Conservation (phyloP, 1,284 basidiomycete genomes). For the Laetiporus sulphureus region DNA sequence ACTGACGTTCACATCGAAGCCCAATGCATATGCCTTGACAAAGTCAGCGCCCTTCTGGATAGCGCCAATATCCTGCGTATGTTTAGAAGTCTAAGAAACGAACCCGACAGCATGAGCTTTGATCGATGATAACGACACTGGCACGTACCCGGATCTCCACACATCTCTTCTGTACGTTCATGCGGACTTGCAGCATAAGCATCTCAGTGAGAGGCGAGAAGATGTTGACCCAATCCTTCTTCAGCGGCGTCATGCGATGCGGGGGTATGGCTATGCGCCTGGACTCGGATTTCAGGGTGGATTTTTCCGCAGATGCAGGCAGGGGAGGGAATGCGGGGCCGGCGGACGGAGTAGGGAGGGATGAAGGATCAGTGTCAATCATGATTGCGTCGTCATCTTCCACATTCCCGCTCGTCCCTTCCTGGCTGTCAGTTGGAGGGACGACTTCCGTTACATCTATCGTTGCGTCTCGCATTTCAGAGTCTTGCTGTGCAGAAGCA, state of each 20-base stretch:
- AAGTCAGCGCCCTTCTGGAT: slow-evolving; percentile 99
- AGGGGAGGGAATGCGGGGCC: slow-evolving; percentile 65
- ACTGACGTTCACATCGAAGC: slow-evolving; percentile 88
- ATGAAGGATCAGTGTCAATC: slow-evolving; percentile 47
- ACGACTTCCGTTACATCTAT: slow-evolving; percentile 1
- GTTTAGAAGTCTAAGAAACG: slow-evolving; percentile 92
- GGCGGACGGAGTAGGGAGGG: slow-evolving; percentile 32
- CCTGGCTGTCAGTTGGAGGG: neutral
- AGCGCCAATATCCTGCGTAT: slow-evolving; percentile 87
- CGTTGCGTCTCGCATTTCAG: slow-evolving; percentile 13
- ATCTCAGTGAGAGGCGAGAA: slow-evolving; percentile 97
- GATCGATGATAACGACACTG: no score
- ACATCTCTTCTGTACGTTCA: slow-evolving; percentile 86
- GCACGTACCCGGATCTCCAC: slow-evolving; percentile 84
- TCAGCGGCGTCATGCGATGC: slow-evolving; percentile 95
- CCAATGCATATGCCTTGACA: slow-evolving; percentile 90
- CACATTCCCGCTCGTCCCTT: slow-evolving; percentile 9
- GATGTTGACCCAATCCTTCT: slow-evolving; percentile 96
- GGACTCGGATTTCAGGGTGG: slow-evolving; percentile 68
- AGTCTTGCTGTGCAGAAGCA: slow-evolving; percentile 32
- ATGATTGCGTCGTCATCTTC: slow-evolving; percentile 54
- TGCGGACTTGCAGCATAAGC: slow-evolving; percentile 89
- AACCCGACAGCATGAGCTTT: neutral
- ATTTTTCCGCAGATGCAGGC: slow-evolving; percentile 47
- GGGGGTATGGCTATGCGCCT: slow-evolving; percentile 88